Evolutionary conservation across 148 eudicot genomes (phyloP), one percentile per base, ranked within the genome.

Genomic region (Cornus controversa): DNA sequence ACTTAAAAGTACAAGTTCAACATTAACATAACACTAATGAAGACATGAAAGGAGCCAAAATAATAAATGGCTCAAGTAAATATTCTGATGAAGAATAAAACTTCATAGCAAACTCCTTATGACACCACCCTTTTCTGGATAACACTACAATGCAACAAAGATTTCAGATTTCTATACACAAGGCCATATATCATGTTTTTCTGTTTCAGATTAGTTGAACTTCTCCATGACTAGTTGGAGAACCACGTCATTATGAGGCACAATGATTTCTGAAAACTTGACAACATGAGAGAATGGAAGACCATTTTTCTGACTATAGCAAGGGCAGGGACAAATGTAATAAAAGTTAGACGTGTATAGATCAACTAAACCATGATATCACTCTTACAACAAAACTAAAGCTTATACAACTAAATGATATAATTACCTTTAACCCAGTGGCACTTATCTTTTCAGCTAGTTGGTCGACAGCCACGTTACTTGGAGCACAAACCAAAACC

Each of bases 401-500:
- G 29, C 5, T 23, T 15, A 0, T 63, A 74, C 16, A 25, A 70
- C 58, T 54, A 77, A 57, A 67, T 31, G 31, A 74, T 26, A 29
- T 31, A 79, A 5, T 76, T 76, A 96, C 99, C 97, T 96, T 96
- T 73, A 96, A 83, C 36, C 99, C 99, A 75, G 99, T 96, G 29
- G 99, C 97, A 83, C 99, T 96, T 80, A 96, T 96, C 92, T 96
- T 96, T 78, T 96, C 99, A 58, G 99, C 98, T 75, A 96, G 85
- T 83, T 96, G 99, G 82, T 96, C 99, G 22, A 96, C 99, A 79
- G 99, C 99, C 72, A 96, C 99, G 78, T 96, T 96, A 89, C 99
- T 96, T 72, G 99, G 99, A 73, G 99, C 99, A 88, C 99, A 96
- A 47, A 96, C 99, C 86, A 96, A 80, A 80, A 96, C 99, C 99